phyloP scores from a whole-genome alignment of 352 stramenopile species.

The Thraustochytrium sp. region DNA sequence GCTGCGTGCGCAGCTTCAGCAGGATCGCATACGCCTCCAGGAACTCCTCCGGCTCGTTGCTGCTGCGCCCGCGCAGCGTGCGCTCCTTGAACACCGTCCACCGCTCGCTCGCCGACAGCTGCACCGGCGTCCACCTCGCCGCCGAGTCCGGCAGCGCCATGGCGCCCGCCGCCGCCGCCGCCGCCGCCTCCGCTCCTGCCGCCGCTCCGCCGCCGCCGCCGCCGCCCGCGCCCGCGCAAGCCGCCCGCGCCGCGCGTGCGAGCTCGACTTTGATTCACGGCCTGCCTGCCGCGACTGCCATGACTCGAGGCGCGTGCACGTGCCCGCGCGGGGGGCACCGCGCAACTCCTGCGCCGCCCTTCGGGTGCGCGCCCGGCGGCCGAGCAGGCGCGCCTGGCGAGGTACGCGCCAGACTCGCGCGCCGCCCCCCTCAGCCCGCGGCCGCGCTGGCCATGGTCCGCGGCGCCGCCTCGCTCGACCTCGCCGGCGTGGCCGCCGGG shows the following conservation, averaged over 20 bases:
- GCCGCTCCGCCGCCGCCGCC: no score
- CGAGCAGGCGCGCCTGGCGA: background rate
- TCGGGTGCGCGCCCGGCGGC: no score
- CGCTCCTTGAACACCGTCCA: background rate
- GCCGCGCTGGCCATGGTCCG: background rate
- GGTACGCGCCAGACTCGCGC: no score
- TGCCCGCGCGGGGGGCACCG: background rate
- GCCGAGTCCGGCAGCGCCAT: no score
- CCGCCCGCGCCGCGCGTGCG: no score
- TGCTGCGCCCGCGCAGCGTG: background rate
- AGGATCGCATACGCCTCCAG: background rate
- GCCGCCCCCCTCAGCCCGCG: background rate
- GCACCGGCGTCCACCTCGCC: background rate
- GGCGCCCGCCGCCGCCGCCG: no score
- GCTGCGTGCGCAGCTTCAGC: background rate
- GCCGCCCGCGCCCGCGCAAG: no score
- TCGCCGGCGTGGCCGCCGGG: slow-evolving; percentile 7
- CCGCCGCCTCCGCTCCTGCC: no score
- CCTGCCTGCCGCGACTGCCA: background rate
- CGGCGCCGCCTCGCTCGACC: background rate
- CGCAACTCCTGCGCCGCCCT: background rate
- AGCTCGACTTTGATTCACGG: background rate
- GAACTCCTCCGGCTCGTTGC: slow-evolving; percentile 15
- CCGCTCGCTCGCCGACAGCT: background rate
- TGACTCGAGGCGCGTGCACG: background rate